Percentiles rank a stretch among this genome's conserved stretches.
Conservation (phyloP, 2,329 filamentous ascomycete genomes). For the Dothideomycetes sp. region DNA sequence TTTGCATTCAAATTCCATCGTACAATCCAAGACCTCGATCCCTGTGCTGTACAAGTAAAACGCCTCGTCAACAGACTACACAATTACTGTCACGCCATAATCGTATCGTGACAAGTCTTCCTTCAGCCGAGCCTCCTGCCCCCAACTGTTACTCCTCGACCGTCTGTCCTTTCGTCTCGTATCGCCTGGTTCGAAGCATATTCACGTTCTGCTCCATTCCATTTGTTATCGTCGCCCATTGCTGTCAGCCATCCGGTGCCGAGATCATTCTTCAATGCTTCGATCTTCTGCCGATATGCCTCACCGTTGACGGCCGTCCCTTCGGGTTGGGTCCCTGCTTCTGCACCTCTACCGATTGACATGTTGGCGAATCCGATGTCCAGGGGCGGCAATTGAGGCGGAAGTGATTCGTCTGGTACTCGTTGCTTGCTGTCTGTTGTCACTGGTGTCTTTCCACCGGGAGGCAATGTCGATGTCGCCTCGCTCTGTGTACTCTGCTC, state of each 20-base stretch:
- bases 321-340: constrained; percentile 17
- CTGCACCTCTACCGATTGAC: not conserved
- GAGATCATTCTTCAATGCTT: constrained; percentile 74
- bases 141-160: constrained; percentile 24
- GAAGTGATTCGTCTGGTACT: constrained; percentile 2
- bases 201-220: constrained; percentile 4
- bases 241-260: constrained; percentile 82
- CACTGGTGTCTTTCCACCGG: not conserved
- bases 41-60: constrained; percentile 4
- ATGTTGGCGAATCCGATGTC: constrained; percentile 11
- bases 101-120: not conserved
- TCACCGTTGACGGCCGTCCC: constrained; percentile 23
- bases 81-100: not conserved
- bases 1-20: not conserved
- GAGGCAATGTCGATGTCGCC: constrained; percentile 8
- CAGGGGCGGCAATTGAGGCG: constrained; percentile 14
- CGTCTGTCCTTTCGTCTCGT: constrained; percentile 19
- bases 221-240: constrained; percentile 63
- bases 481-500: constrained; percentile 4
- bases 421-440: not conserved
- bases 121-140: constrained; percentile 26
- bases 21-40: constrained; percentile 5
- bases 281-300: constrained; percentile 73
- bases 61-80: constrained; percentile 3
- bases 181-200: constrained; percentile 6